Percentiles rank a stretch among this genome's conserved stretches.
These are phyloP conservation scores for Clonostachys chloroleuca DNA, from an alignment of 2,329 filamentous ascomycete genomes.

Conservation along the genomic window DNA sequence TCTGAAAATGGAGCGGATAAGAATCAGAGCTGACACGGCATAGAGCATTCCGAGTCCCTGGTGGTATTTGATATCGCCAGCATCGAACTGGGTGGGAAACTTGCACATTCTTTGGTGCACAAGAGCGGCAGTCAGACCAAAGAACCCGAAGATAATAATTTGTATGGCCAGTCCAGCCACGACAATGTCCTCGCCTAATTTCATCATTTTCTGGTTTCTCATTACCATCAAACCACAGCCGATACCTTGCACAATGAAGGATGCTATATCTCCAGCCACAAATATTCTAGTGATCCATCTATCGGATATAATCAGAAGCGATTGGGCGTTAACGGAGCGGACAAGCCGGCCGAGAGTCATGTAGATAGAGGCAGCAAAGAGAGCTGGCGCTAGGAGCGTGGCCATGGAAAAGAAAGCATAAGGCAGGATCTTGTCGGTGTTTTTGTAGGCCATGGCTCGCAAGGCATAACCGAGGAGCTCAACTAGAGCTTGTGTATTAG, in stretches of 20 bases:
- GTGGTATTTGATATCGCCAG: slow-evolving; percentile 2
- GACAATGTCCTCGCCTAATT: slow-evolving; percentile 39
- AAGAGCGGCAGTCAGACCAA: slow-evolving; percentile 35
- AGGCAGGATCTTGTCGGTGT: background rate
- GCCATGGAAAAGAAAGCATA: slow-evolving; percentile 15
- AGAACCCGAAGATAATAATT: slow-evolving; percentile 47
- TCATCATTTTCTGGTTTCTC: slow-evolving; percentile 4
- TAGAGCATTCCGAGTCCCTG: slow-evolving; percentile 26
- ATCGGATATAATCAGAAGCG: slow-evolving; percentile 9
- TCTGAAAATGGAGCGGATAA: slow-evolving; percentile 35
- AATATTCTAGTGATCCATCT: slow-evolving; percentile 23
- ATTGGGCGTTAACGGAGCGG: slow-evolving; percentile 12
- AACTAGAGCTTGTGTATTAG: background rate
- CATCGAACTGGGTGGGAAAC: slow-evolving; percentile 19
- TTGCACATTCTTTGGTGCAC: slow-evolving; percentile 29
- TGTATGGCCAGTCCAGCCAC: slow-evolving; percentile 52
- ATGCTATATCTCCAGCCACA: slow-evolving; percentile 20
- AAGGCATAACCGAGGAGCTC: background rate
- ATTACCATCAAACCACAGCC: slow-evolving; percentile 17
- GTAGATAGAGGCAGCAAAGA: slow-evolving; percentile 39
- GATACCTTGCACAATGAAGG: slow-evolving; percentile 18
- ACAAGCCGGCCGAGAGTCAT: slow-evolving; percentile 37
- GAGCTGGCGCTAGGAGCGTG: slow-evolving; percentile 33
- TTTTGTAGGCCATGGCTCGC: background rate
- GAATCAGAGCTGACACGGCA: slow-evolving; percentile 26